Evolutionary conservation across 805 yeast genomes (phyloP).

Genomic region (Saccharomycopsis selenospora): DNA sequence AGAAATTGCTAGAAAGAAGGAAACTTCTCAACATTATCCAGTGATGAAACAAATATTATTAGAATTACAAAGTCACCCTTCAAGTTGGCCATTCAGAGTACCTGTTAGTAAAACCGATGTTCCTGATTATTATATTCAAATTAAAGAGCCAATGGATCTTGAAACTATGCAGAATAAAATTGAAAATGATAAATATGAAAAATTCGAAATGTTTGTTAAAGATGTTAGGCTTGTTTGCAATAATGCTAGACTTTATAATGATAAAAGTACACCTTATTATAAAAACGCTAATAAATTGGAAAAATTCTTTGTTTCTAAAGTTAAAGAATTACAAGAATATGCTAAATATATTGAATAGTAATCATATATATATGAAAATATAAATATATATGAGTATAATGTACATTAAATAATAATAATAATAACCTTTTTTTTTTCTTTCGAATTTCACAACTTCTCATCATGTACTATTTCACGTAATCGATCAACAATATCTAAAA

Average conservation of each 20-base stretch:
- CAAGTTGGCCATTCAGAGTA: slow-evolving; percentile 95
- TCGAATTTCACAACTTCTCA: not conserved
- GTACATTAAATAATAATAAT: too few relatives aligned
- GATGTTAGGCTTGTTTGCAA: slow-evolving; percentile 82
- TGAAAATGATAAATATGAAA: slow-evolving; percentile 85
- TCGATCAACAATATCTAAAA: slow-evolving; percentile 72
- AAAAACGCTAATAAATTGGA: slow-evolving; percentile 93
- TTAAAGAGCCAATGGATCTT: slow-evolving; percentile 96
- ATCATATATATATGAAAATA: too few relatives aligned
- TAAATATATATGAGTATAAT: too few relatives aligned
- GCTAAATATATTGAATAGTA: slow-evolving; percentile 20
- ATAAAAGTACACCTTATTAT: slow-evolving; percentile 89
- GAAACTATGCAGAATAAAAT: slow-evolving; percentile 91
- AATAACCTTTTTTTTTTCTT: too few relatives aligned
- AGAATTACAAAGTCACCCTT: slow-evolving; percentile 89
- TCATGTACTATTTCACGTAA: slow-evolving; percentile 38
- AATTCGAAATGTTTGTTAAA: slow-evolving; percentile 84
- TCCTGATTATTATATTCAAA: slow-evolving; percentile 91
- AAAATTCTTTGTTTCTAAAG: slow-evolving; percentile 73
- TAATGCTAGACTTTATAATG: slow-evolving; percentile 88
- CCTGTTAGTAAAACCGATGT: slow-evolving; percentile 94
- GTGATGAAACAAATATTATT: slow-evolving; percentile 83
- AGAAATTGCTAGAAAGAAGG: slow-evolving; percentile 89
- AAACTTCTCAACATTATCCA: slow-evolving; percentile 89
- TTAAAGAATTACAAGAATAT: slow-evolving; percentile 89